A percentile compares a stretch with the other conserved stretches of the same genome.
Conservation (phyloP, 352 stramenopile genomes). For the Pythium utonaiense region DNA sequence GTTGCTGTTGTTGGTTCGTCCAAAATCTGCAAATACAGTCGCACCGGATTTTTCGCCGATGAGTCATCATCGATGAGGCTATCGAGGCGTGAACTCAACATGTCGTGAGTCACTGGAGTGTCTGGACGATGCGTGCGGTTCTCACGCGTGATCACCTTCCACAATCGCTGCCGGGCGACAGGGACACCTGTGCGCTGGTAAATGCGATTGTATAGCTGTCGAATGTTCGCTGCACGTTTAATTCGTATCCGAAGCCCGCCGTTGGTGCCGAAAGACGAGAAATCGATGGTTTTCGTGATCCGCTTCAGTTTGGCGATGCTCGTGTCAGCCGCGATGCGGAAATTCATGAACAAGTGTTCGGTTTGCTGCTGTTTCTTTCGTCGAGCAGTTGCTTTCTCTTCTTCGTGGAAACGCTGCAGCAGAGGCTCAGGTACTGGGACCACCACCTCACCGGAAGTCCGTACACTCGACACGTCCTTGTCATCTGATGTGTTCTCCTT, state of each 20-base stretch:
- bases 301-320: slow-evolving; percentile 62
- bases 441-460: not conserved
- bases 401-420: slow-evolving; percentile 68
- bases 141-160: slow-evolving; percentile 83
- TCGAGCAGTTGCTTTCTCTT: slow-evolving; percentile 60
- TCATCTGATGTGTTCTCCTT: slow-evolving; percentile 20
- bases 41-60: slow-evolving; percentile 59
- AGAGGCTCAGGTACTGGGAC: slow-evolving; percentile 40
- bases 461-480: too few relatives aligned
- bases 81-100: slow-evolving; percentile 45
- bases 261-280: slow-evolving; percentile 69
- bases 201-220: slow-evolving; percentile 62
- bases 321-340: slow-evolving; percentile 74
- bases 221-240: slow-evolving; percentile 50
- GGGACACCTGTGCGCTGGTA: slow-evolving; percentile 63
- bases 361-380: slow-evolving; percentile 81
- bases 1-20: slow-evolving; percentile 3
- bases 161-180: slow-evolving; percentile 62
- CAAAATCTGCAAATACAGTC: slow-evolving; percentile 75
- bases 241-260: slow-evolving; percentile 63
- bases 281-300: slow-evolving; percentile 77
- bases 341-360: slow-evolving; percentile 77
- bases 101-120: slow-evolving; percentile 38
- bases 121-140: slow-evolving; percentile 82
- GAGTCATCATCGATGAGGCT: slow-evolving; percentile 72